A percentile compares a stretch with the other conserved stretches of the same genome.
These are phyloP conservation scores for Leptomonas seymouri DNA, from an alignment of 208 protist genomes.

Conservation along the genomic window DNA sequence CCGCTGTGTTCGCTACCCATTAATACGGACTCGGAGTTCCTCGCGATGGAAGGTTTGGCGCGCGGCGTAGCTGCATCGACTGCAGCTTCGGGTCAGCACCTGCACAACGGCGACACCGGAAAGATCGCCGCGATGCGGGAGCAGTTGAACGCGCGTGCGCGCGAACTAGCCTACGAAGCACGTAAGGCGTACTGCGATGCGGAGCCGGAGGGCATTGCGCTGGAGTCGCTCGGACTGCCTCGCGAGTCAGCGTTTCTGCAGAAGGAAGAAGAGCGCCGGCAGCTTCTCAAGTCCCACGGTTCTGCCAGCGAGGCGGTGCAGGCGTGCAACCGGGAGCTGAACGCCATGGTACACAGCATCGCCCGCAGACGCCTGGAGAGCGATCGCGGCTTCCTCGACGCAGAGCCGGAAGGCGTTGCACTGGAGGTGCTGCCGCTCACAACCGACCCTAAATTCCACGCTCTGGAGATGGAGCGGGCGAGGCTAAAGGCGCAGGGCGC, in stretches of 20 bases:
- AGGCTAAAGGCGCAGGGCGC: conserved; percentile 40
- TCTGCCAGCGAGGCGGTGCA: conserved; percentile 20
- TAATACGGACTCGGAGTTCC: conserved; percentile 52
- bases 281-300: conserved; percentile 12
- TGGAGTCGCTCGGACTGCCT: conserved; percentile 36
- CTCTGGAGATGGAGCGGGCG: conserved; percentile 57
- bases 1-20: conserved; percentile 52
- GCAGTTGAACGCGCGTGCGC: conserved; percentile 64
- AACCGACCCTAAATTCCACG: conserved; percentile 44
- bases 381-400: conserved; percentile 46
- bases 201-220: conserved; percentile 52
- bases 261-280: conserved; percentile 26
- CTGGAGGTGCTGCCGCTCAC: conserved; percentile 34
- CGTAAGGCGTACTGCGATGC: conserved; percentile 47
- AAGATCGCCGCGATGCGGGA: conserved; percentile 22
- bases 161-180: conserved; percentile 61
- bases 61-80: conserved; percentile 27
- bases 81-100: conserved; percentile 5
- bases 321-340: conserved; percentile 40
- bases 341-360: conserved; percentile 39
- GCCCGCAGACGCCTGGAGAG: conserved; percentile 28
- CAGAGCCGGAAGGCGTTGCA: conserved; percentile 45
- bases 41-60: conserved; percentile 48
- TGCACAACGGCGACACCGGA: conserved; percentile 20
- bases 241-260: conserved; percentile 7